Conservation (phyloP, 2,329 filamentous ascomycete species). For the Fusarium mundagurra region DNA sequence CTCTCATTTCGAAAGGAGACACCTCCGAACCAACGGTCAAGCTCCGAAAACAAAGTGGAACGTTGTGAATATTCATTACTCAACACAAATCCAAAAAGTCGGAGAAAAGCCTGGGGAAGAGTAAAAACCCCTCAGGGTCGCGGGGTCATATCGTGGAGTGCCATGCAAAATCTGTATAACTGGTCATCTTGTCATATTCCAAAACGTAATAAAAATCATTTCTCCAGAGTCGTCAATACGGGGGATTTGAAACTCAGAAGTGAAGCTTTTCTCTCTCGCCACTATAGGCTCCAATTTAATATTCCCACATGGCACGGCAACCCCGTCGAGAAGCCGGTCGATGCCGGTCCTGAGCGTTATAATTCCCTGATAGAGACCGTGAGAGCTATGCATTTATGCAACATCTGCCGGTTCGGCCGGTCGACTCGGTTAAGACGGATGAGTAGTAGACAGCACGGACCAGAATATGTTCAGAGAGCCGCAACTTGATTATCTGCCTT, state of each 20-base stretch:
- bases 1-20: neutral
- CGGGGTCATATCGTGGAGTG: conserved; percentile 27
- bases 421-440: conserved; percentile 40
- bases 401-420: conserved; percentile 21
- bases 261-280: conserved; percentile 13
- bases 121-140: conserved; percentile 12
- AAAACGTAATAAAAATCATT: conserved; percentile 31
- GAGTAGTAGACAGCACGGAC: conserved; percentile 19
- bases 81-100: conserved; percentile 12
- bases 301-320: conserved; percentile 18
- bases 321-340: conserved; percentile 25
- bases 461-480: conserved; percentile 21
- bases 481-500: conserved; percentile 18
- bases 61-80: conserved; percentile 10
- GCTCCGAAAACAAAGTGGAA: neutral
- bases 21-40: neutral
- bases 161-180: neutral
- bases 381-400: neutral
- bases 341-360: conserved; percentile 18
- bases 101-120: conserved; percentile 10
- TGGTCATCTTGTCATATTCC: conserved; percentile 14
- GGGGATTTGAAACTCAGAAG: conserved; percentile 10
- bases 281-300: conserved; percentile 25
- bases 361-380: neutral
- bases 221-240: conserved; percentile 17